Evolutionary conservation across 495 filamentous ascomycete genomes (phyloP).

Genomic region (Gamarada debralockiae): DNA sequence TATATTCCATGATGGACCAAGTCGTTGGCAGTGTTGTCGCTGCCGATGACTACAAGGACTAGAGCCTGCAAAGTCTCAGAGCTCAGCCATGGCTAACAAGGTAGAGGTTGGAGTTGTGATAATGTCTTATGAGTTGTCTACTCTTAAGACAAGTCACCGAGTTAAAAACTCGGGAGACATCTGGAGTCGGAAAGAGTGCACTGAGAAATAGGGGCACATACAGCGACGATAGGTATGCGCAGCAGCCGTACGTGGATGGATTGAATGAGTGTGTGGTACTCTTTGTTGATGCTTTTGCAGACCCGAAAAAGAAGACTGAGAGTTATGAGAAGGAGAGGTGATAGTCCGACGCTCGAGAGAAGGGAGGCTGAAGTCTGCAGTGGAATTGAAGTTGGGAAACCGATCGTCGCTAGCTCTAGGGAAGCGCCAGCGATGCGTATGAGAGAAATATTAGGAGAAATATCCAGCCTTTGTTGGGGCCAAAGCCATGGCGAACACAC

Average conservation of each 20-base stretch:
- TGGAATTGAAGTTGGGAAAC: background rate
- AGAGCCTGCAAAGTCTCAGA: no score
- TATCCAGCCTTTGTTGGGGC: background rate
- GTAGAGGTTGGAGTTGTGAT: no score
- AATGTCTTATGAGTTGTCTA: no score
- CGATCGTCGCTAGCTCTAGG: background rate
- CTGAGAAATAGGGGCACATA: no score
- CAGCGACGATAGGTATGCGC: background rate
- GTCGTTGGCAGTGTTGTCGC: background rate
- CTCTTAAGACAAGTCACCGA: no score
- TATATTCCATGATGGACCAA: background rate
- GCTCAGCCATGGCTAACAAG: no score
- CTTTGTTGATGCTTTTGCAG: background rate
- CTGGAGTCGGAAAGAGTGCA: no score
- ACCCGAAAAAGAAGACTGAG: constrained; percentile 1
- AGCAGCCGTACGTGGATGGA: background rate
- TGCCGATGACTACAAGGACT: background rate
- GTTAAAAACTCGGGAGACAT: no score
- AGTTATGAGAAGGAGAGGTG: background rate
- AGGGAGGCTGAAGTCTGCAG: background rate
- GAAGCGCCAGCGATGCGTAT: background rate
- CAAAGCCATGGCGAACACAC: constrained; percentile 5
- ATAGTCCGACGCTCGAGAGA: background rate
- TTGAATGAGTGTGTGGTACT: background rate
- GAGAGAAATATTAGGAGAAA: constrained; percentile 1